Evolutionary conservation across 2,329 filamentous ascomycete genomes (phyloP), one percentile per base, ranked within the genome.

Genomic region (Coniochaeta hoffmannii): DNA sequence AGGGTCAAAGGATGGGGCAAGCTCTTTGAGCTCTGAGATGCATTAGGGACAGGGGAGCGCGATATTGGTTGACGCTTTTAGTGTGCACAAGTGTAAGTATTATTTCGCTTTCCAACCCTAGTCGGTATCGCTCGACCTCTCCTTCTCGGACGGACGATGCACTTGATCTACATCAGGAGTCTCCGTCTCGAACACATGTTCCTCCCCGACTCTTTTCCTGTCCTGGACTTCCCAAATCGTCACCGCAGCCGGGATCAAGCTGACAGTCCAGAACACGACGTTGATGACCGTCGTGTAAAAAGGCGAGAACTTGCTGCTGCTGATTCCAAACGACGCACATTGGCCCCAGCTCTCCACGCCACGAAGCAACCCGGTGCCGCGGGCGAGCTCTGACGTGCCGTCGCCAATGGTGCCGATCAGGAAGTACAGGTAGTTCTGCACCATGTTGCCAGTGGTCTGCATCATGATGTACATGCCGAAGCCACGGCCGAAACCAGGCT

Each of bases 1-100:
- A 55, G 54, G 9, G 58, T 72, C 2, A 57, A 62, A 36, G 64
- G 65, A 1, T 73, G 71, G 72, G 71, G 71, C 1, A 64, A 59
- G 56, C 63, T 75, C 19, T 72, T 70, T 44, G 52, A 36, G 30
- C 52, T 53, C 8, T 53, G 8, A 53, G 30, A 26, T 12, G 49
- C n/a, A n/a, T n/a, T n/a, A n/a, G n/a, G n/a, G n/a, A n/a, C n/a
- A n/a, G n/a, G n/a, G n/a, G n/a, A n/a, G n/a, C n/a, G n/a, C n/a
- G n/a, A n/a, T n/a, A n/a, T n/a, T n/a, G n/a, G n/a, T n/a, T n/a
- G n/a, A n/a, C n/a, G n/a, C n/a, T n/a, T n/a, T n/a, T n/a, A n/a
- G n/a, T n/a, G n/a, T n/a, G n/a, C n/a, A n/a, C n/a, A n/a, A n/a
- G n/a, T n/a, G n/a, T n/a, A n/a, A n/a, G n/a, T n/a, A n/a, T n/a